Conservation (phyloP, 2,329 filamentous ascomycete species). For the Trichoderma breve region DNA sequence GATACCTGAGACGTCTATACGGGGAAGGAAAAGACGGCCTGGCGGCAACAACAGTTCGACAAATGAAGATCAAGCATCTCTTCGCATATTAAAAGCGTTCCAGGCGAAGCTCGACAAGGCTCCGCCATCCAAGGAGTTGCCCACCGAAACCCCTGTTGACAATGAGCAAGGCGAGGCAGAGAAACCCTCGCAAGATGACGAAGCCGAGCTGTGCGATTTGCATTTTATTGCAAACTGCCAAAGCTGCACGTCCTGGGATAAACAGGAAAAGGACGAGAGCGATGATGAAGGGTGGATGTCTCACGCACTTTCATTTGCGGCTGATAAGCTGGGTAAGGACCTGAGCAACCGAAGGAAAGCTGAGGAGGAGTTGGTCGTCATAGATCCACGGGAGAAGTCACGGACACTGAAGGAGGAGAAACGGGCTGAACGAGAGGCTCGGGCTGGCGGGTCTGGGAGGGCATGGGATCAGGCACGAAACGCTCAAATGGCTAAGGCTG, state of each 20-base stretch:
- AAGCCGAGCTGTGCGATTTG: constrained; percentile 79
- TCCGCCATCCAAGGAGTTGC: constrained; percentile 40
- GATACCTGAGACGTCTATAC: constrained; percentile 69
- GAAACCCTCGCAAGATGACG: constrained; percentile 50
- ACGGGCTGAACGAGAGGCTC: constrained; percentile 56
- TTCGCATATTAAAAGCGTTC: constrained; percentile 77
- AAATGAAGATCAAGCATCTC: constrained; percentile 59
- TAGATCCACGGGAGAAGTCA: constrained; percentile 84
- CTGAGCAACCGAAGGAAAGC: constrained; percentile 86
- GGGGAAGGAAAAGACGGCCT: constrained; percentile 67
- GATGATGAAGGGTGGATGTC: constrained; percentile 78
- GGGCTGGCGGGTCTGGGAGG: constrained; percentile 52
- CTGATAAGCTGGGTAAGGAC: constrained; percentile 88
- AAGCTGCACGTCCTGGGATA: constrained; percentile 84
- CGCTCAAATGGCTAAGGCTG: constrained; percentile 53
- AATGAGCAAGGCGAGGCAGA: constrained; percentile 32
- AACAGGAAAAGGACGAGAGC: constrained; percentile 56
- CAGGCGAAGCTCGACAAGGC: constrained; percentile 68
- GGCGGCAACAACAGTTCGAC: constrained; percentile 52
- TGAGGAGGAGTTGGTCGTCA: constrained; percentile 86
- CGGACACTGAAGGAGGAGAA: constrained; percentile 67
- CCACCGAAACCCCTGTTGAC: constrained; percentile 39
- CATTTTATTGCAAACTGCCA: constrained; percentile 97
- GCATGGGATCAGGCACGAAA: constrained; percentile 60
- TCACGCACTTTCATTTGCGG: constrained; percentile 80